Evolutionary conservation across 495 filamentous ascomycete genomes (phyloP).

Genomic region (Penicillium longicatenatum): DNA sequence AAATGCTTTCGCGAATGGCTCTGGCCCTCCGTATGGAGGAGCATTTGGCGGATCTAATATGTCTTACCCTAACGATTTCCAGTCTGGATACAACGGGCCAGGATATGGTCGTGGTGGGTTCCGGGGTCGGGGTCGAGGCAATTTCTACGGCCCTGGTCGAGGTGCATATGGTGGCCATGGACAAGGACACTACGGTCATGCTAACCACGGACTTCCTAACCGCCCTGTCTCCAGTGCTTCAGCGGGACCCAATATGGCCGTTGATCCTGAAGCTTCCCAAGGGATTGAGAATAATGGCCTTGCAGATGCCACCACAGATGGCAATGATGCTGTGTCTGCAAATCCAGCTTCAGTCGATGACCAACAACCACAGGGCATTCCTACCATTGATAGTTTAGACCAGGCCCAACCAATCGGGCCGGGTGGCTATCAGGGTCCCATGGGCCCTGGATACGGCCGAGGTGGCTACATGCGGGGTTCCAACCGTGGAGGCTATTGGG

Average conservation of each 20-base stretch:
- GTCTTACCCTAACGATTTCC: slow-evolving; percentile 58
- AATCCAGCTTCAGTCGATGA: slow-evolving; percentile 11
- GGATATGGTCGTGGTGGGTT: slow-evolving; percentile 57
- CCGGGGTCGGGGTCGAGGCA: slow-evolving; percentile 69
- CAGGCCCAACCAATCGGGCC: slow-evolving; percentile 25
- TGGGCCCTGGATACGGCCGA: slow-evolving; percentile 39
- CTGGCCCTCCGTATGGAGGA: slow-evolving; percentile 81
- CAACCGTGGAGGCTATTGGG: slow-evolving; percentile 33
- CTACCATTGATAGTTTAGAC: slow-evolving; percentile 49
- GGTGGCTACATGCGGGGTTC: slow-evolving; percentile 38
- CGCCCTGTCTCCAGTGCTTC: slow-evolving; percentile 27
- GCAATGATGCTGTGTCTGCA: slow-evolving; percentile 12
- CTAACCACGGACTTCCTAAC: slow-evolving; percentile 42
- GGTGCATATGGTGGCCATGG: slow-evolving; percentile 49
- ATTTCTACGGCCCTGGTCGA: slow-evolving; percentile 53
- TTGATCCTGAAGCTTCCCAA: slow-evolving; percentile 8
- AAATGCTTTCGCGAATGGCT: slow-evolving; percentile 75
- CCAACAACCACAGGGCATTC: slow-evolving; percentile 43
- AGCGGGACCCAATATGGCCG: background rate
- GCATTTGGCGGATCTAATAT: slow-evolving; percentile 76
- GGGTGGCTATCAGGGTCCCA: slow-evolving; percentile 24
- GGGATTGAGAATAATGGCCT: slow-evolving; percentile 15
- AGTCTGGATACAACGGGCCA: slow-evolving; percentile 64
- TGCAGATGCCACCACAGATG: slow-evolving; percentile 16
- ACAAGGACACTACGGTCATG: slow-evolving; percentile 35